Base-by-base conservation (phyloP, 345 rosid genomes). In the Eutrema yunnanense region DNA sequence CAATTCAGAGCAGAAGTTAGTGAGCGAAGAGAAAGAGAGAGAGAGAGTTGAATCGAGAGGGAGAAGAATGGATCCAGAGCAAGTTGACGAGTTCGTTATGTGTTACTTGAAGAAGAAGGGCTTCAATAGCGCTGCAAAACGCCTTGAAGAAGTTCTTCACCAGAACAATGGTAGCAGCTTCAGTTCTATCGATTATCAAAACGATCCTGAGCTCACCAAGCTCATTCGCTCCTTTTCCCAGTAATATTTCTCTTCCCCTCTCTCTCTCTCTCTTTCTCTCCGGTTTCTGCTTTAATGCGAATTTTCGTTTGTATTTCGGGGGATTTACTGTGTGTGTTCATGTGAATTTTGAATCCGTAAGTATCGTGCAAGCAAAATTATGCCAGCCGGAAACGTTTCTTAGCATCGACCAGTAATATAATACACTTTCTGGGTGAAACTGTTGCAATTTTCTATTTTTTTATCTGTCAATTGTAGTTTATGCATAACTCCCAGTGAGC, bases 31-130 rank as follows among this genome's bases (percentile, higher is more conserved):
- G 22, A 19, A 19, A 62, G 53, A 37, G 47, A 37, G 79, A 37
- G 79, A 69, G 57, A 60, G 38, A 56, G 69, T 36, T 14, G 52
- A 58, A 51, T 51, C 52, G 59, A 53, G 59, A 53, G 55, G 2
- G 66, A 73, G 62, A 61, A 78, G 13, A 38, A 88, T 90, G 96
- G 92, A 88, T 58, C 83, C 81, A 67, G 81, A 83, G 50, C 84
- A 77, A 22, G 73, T 88, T 2, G 83, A 80, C 38, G 84, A 78
- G 46, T 84, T 88, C 38, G 97, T 92, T 6, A 79, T 82, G 56
- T 81, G 87, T 33, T 95, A 88, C 78, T 66, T 92, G 91, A 90
- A 85, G 87, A 96, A 88, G 92, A 96, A 81, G 62, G 99, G 99
- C 0, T 96, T 96, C 79, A 82, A 73, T 73, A 83, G 84, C 82